These are phyloP conservation scores for Hypomyces perniciosus DNA, from an alignment of 2,329 filamentous ascomycete species.

Conservation along the genomic window DNA sequence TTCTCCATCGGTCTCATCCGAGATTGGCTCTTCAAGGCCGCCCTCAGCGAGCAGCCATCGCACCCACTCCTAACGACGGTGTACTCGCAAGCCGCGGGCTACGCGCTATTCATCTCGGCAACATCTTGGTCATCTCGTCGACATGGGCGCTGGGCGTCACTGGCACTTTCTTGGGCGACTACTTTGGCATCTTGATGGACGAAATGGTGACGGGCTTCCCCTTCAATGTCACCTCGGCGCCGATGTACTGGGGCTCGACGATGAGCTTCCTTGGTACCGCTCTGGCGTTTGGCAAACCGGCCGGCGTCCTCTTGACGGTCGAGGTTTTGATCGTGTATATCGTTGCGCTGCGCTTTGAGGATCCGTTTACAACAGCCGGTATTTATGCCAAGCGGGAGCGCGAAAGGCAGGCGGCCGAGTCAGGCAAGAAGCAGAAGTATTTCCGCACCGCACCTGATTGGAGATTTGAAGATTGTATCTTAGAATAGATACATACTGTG, in stretches of 20 bases:
- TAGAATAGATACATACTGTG: neutral
- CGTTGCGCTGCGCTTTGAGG: slow-evolving; percentile 78
- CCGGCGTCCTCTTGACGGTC: slow-evolving; percentile 69
- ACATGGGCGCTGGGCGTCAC: slow-evolving; percentile 92
- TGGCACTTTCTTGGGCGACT: slow-evolving; percentile 94
- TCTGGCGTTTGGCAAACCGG: slow-evolving; percentile 78
- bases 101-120: slow-evolving; percentile 69
- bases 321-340: slow-evolving; percentile 74
- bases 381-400: slow-evolving; percentile 85
- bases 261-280: slow-evolving; percentile 88
- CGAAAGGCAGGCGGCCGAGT: slow-evolving; percentile 42
- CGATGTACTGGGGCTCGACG: slow-evolving; percentile 95
- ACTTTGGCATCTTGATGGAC: slow-evolving; percentile 98
- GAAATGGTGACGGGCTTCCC: slow-evolving; percentile 90
- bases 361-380: slow-evolving; percentile 88
- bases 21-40: slow-evolving; percentile 80
- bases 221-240: slow-evolving; percentile 83
- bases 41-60: slow-evolving; percentile 68
- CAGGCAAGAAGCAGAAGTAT: slow-evolving; percentile 48
- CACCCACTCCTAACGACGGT: slow-evolving; percentile 65
- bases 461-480: neutral
- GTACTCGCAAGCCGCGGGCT: slow-evolving; percentile 56
- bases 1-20: slow-evolving; percentile 87
- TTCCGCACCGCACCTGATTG: neutral
- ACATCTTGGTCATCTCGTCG: slow-evolving; percentile 77